These are phyloP conservation scores for Triticum urartu DNA, from an alignment of 176 grass and related monocot genomes.

Conservation along the genomic window DNA sequence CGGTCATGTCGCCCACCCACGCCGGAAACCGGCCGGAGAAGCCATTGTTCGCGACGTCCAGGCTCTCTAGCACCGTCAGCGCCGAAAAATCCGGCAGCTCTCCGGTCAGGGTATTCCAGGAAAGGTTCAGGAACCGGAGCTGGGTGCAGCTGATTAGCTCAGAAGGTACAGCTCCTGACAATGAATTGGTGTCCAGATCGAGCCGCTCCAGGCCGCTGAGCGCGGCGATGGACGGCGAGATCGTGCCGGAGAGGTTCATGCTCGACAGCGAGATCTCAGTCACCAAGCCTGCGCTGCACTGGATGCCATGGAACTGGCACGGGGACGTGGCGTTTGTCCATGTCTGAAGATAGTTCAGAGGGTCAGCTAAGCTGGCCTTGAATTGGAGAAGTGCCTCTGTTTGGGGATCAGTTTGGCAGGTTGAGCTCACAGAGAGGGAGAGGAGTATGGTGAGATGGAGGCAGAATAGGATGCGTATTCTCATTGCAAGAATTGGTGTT, in stretches of 20 bases:
- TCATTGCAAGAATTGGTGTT: constrained; percentile 29
- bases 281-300: constrained; percentile 40
- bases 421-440: constrained; percentile 25
- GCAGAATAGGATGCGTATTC: constrained; percentile 23
- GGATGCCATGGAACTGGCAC: constrained; percentile 63
- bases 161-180: constrained; percentile 51
- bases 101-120: constrained; percentile 46
- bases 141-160: constrained; percentile 43
- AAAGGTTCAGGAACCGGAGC: constrained; percentile 67
- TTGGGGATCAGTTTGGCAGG: constrained; percentile 41
- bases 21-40: constrained; percentile 50
- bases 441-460: constrained; percentile 47
- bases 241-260: constrained; percentile 64
- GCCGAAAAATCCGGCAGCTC: constrained; percentile 58
- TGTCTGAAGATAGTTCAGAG: constrained; percentile 58
- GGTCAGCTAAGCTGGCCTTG: constrained; percentile 58
- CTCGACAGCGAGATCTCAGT: constrained; percentile 51
- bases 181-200: constrained; percentile 51
- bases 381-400: constrained; percentile 64
- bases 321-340: constrained; percentile 52
- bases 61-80: constrained; percentile 33
- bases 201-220: constrained; percentile 38
- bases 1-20: constrained; percentile 45
- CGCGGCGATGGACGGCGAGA: constrained; percentile 49
- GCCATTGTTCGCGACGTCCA: constrained; percentile 56